These are phyloP conservation scores for Aspergillus avenaceus DNA, from an alignment of 495 filamentous ascomycete genomes.

Conservation along the genomic window DNA sequence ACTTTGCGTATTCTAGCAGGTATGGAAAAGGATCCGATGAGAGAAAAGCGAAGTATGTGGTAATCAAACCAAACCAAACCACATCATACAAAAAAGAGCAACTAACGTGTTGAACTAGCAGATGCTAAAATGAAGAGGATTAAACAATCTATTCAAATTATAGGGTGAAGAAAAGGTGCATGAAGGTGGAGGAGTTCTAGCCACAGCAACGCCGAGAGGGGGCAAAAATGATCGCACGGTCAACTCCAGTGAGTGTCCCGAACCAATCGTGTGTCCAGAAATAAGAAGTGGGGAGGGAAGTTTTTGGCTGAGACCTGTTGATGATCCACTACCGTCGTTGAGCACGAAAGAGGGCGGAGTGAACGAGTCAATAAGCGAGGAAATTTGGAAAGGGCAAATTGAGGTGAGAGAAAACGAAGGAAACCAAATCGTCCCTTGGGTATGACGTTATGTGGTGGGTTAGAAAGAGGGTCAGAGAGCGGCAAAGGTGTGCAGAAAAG, in stretches of 20 bases:
- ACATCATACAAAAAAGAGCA: no score
- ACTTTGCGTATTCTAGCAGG: no score
- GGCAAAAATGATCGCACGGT: slow-evolving; percentile 7
- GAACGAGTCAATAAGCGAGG: slow-evolving; percentile 13
- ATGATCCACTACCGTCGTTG: slow-evolving; percentile 25
- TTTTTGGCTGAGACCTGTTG: slow-evolving; percentile 23
- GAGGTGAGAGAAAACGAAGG: slow-evolving; percentile 9
- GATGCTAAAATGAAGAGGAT: not conserved
- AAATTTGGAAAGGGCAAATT: slow-evolving; percentile 15
- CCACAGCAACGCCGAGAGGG: slow-evolving; percentile 5
- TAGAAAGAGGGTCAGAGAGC: slow-evolving; percentile 7
- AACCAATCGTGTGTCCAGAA: slow-evolving; percentile 14
- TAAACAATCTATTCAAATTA: no score
- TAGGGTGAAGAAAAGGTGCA: slow-evolving; percentile 8
- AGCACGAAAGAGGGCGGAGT: slow-evolving; percentile 7
- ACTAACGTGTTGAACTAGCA: no score
- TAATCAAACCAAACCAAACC: no score
- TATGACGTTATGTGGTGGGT: slow-evolving; percentile 29
- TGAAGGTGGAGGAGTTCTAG: slow-evolving; percentile 10
- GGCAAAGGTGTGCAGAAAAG: slow-evolving; percentile 17
- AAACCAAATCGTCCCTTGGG: slow-evolving; percentile 13
- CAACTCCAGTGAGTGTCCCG: slow-evolving; percentile 12
- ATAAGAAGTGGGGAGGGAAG: slow-evolving; percentile 17
- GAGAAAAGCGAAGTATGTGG: no score
- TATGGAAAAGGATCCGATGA: no score